Percentiles rank a stretch among this genome's conserved stretches.
Conservation (phyloP, 352 stramenopile species). For the Lagenidium sp. region DNA sequence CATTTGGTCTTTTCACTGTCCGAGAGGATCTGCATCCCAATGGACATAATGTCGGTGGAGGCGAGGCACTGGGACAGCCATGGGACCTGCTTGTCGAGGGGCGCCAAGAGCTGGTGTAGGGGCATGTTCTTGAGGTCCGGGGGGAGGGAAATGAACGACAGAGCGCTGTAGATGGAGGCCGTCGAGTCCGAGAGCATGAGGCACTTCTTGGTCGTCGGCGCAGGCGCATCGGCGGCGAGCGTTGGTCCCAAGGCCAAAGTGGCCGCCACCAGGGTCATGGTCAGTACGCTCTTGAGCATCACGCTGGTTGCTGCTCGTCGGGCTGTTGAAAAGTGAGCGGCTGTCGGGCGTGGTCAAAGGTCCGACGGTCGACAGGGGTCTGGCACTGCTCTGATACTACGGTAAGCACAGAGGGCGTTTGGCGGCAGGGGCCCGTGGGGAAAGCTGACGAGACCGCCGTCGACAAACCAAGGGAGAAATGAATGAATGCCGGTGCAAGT, state of each 20-base stretch:
- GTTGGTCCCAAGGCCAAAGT: not conserved
- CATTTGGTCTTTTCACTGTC: slow-evolving; percentile 17
- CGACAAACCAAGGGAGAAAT: too few relatives aligned
- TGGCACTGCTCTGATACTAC: too few relatives aligned
- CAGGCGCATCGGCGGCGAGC: not conserved
- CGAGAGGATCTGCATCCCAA: slow-evolving; percentile 15
- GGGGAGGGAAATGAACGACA: slow-evolving; percentile 14
- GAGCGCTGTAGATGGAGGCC: slow-evolving; percentile 13
- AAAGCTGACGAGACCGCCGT: too few relatives aligned
- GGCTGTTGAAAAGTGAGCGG: too few relatives aligned
- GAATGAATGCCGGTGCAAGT: too few relatives aligned
- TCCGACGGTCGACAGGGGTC: too few relatives aligned
- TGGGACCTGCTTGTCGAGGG: slow-evolving; percentile 20
- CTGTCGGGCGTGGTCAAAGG: too few relatives aligned
- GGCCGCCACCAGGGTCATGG: too few relatives aligned
- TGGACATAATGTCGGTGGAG: slow-evolving; percentile 18
- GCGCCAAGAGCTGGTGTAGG: slow-evolving; percentile 18
- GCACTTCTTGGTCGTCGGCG: slow-evolving; percentile 7
- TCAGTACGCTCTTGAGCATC: too few relatives aligned
- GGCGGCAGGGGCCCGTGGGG: too few relatives aligned
- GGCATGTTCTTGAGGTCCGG: slow-evolving; percentile 15
- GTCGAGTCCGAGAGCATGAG: slow-evolving; percentile 11
- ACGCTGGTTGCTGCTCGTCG: too few relatives aligned
- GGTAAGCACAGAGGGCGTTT: too few relatives aligned
- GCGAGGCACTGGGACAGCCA: slow-evolving; percentile 27